These are phyloP conservation scores for Rhododendron griersonianum DNA, from an alignment of 148 eudicot species.

Conservation along the genomic window DNA sequence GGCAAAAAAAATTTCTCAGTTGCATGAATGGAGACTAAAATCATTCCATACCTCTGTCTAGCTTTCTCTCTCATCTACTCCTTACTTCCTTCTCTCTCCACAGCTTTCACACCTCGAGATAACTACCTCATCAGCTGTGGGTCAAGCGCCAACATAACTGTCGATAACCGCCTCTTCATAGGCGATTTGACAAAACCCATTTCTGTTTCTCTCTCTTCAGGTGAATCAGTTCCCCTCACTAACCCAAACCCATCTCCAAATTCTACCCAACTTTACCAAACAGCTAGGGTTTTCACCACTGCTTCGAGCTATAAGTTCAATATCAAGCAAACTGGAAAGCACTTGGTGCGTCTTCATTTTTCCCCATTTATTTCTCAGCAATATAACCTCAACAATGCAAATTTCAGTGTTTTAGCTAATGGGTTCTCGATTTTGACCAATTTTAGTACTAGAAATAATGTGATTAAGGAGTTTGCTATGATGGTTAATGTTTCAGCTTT, in stretches of 20 bases:
- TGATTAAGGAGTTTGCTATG: constrained; percentile 64
- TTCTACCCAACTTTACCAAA: constrained; percentile 41
- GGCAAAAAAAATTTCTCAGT: not conserved
- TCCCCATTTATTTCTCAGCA: constrained; percentile 45
- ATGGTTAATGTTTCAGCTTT: constrained; percentile 32
- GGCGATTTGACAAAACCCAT: constrained; percentile 50
- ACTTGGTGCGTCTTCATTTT: constrained; percentile 82
- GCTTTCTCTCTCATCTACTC: constrained; percentile 2
- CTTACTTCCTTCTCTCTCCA: constrained; percentile 15
- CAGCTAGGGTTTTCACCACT: constrained; percentile 68
- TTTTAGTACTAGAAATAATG: constrained; percentile 27
- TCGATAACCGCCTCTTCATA: constrained; percentile 47
- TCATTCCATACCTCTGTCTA: constrained; percentile 10
- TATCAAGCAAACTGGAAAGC: constrained; percentile 48
- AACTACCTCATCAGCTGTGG: constrained; percentile 80
- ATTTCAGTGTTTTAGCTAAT: constrained; percentile 65
- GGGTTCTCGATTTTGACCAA: constrained; percentile 48
- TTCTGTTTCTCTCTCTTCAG: constrained; percentile 30
- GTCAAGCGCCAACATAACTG: constrained; percentile 33
- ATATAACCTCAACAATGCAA: constrained; percentile 48
- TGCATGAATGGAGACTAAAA: constrained; percentile 22
- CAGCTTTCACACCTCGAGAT: constrained; percentile 48
- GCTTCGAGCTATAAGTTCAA: constrained; percentile 46
- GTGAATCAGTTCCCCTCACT: constrained; percentile 44
- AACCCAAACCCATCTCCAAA: constrained; percentile 41